Base-by-base conservation (phyloP, 116 monocot species). In the Dioscorea cayenensis region DNA sequence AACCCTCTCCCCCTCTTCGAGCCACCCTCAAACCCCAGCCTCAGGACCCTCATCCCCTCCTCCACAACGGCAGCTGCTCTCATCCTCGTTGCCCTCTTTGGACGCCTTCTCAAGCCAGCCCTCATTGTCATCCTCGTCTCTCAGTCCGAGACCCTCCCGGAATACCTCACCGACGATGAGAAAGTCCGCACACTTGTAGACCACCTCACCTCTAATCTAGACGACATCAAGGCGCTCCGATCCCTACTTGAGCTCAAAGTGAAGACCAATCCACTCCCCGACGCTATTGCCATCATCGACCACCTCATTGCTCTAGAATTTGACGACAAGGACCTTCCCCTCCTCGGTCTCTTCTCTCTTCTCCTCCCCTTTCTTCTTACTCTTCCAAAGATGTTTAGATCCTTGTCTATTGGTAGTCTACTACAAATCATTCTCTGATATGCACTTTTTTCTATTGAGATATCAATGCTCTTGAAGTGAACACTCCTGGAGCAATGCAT, bases 161-260 rank as follows among this genome's bases (percentile, higher is more conserved):
- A 75, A 20, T 63, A 55, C 60, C 75, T 78, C 27, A 36, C 72
- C 36, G 81, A 85, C 4, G 72, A 66, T 49, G 76, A 75, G 51
- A 77, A 78, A 65, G 85, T 82, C 70, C 62, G 73, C 32, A 52
- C 65, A 28, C 73, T 83, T 11, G 80, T 83, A 35, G 76, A 83
- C 5, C 51, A 67, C 59, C 85, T 89, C 37, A 70, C 68, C 36
- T 58, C 76, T 9, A 17, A 78, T 64, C 86, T 82, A 1, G 73
- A 77, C 3, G 86, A 86, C 75, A 8, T 38, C 27, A 13, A 23
- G 18, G 37, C 80, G 6, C 90, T 90, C n/a, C 81, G 83, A 17
- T 49, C 78, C 0, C 73, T 82, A 3, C 81, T 86, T 77, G 82
- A 82, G 66, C 64, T 80, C 20, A 79, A 84, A 64, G 64, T 85